A percentile compares a stretch with the other conserved stretches of the same genome.
Conservation (phyloP, 1,139 yeast genomes). For the Saccharomyces hybrid region DNA sequence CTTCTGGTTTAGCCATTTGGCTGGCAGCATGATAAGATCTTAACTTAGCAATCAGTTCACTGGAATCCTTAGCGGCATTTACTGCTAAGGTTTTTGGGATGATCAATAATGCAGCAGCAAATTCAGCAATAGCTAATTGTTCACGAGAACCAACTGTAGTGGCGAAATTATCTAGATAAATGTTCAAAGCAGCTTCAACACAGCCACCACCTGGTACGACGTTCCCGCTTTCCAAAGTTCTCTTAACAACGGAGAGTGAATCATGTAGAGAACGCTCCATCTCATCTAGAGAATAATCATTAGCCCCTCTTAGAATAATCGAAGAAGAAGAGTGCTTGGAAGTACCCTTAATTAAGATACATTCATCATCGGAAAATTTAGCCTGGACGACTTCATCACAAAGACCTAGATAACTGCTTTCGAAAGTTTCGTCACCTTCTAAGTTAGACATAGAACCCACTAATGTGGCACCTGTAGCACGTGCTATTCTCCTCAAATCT, state of each 20-base stretch:
- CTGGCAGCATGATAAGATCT: slow-evolving; percentile 96
- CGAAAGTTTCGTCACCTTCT: slow-evolving; percentile 97
- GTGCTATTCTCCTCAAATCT: slow-evolving; percentile 91
- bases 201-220: slow-evolving; percentile 99
- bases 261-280: slow-evolving; percentile 97
- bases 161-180: slow-evolving; percentile 92
- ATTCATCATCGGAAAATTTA: slow-evolving; percentile 91
- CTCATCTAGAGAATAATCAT: slow-evolving; percentile 92
- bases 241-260: slow-evolving; percentile 87
- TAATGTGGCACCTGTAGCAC: slow-evolving; percentile 96
- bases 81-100: slow-evolving; percentile 96
- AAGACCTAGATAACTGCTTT: slow-evolving; percentile 71
- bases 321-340: slow-evolving; percentile 90
- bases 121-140: slow-evolving; percentile 96
- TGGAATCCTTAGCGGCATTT: slow-evolving; percentile 95
- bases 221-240: slow-evolving; percentile 88
- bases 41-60: slow-evolving; percentile 88
- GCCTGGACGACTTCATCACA: slow-evolving; percentile 93
- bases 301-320: slow-evolving; percentile 89
- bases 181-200: slow-evolving; percentile 91
- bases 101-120: slow-evolving; percentile 79
- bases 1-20: slow-evolving; percentile 76
- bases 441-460: slow-evolving; percentile 81
- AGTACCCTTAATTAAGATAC: slow-evolving; percentile 89
- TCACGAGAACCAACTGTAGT: slow-evolving; percentile 97